Conservation (phyloP, 139 green algal genomes). For the Dunaliella primolecta region DNA sequence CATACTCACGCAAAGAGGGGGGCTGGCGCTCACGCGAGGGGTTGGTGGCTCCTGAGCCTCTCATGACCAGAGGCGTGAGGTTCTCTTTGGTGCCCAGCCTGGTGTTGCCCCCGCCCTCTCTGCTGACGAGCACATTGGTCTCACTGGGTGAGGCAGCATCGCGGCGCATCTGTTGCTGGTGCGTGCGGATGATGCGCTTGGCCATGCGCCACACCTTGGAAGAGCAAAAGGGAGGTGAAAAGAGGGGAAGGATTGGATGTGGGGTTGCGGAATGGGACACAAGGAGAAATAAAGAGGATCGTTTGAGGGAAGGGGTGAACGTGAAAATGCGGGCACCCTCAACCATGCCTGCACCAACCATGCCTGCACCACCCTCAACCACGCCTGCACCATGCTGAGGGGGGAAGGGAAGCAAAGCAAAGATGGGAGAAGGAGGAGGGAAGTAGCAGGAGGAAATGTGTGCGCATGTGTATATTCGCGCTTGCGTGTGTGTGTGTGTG, state of each 20-base stretch:
- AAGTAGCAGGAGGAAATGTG: background rate
- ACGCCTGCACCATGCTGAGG: too few relatives aligned
- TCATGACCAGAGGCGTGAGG: background rate
- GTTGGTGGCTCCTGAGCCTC: background rate
- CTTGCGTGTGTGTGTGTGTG: too few relatives aligned
- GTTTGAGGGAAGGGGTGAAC: too few relatives aligned
- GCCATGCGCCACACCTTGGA: slow-evolving; percentile 60
- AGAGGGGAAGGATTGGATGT: too few relatives aligned
- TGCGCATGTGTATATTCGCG: too few relatives aligned
- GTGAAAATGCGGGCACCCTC: too few relatives aligned
- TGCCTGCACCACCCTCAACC: too few relatives aligned
- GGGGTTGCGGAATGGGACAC: too few relatives aligned
- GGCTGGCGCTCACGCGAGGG: background rate
- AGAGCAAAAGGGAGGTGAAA: too few relatives aligned
- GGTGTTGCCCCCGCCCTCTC: background rate
- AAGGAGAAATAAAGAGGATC: too few relatives aligned
- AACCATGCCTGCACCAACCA: too few relatives aligned
- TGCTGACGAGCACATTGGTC: background rate
- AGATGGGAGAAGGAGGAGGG: background rate
- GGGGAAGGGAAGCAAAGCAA: background rate
- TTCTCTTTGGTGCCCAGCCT: background rate
- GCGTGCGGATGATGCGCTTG: slow-evolving; percentile 40
- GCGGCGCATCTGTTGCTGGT: slow-evolving; percentile 4
- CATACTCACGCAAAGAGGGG: background rate
- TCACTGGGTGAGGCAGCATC: background rate